These are phyloP conservation scores for Blastocystis sp. DNA, from an alignment of 352 stramenopile genomes.

Conservation along the genomic window DNA sequence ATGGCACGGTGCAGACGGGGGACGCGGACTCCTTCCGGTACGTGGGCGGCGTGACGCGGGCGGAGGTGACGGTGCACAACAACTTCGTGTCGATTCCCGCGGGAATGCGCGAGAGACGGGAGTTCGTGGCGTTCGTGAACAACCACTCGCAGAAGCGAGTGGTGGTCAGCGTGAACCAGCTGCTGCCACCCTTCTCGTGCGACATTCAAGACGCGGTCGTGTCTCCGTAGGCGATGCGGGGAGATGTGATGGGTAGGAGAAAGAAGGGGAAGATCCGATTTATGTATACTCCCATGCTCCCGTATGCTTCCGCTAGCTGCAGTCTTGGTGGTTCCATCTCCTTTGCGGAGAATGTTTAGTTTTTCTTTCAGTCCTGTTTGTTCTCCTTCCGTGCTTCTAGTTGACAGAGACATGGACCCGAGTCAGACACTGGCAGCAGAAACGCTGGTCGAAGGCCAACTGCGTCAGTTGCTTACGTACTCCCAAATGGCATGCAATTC, in stretches of 20 bases:
- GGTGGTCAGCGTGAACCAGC: slow-evolving; percentile 1
- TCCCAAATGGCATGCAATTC: not conserved
- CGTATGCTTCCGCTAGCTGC: not conserved
- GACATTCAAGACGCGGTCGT: slow-evolving; percentile 17
- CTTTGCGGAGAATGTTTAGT: not conserved
- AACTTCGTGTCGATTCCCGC: slow-evolving; percentile 10
- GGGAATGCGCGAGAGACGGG: not conserved
- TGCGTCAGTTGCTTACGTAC: not conserved
- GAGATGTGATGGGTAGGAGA: slow-evolving; percentile 20
- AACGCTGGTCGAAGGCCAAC: not conserved
- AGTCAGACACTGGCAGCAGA: not conserved
- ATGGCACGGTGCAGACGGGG: not conserved
- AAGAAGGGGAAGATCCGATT: slow-evolving; percentile 52
- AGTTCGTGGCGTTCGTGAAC: slow-evolving; percentile 44
- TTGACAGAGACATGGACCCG: not conserved
- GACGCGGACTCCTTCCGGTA: not conserved
- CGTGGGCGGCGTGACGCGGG: not conserved
- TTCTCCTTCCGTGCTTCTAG: not conserved
- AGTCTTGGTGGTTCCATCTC: not conserved
- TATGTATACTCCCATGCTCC: not conserved
- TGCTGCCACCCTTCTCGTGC: slow-evolving; percentile 41
- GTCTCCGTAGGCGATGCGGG: not conserved
- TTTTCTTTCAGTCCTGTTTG: not conserved
- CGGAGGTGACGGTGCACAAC: not conserved
- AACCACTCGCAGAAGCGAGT: slow-evolving; percentile 52